phyloP scores from a whole-genome alignment of 2,329 filamentous ascomycete genomes.

The Scedosporium aurantiacum region DNA sequence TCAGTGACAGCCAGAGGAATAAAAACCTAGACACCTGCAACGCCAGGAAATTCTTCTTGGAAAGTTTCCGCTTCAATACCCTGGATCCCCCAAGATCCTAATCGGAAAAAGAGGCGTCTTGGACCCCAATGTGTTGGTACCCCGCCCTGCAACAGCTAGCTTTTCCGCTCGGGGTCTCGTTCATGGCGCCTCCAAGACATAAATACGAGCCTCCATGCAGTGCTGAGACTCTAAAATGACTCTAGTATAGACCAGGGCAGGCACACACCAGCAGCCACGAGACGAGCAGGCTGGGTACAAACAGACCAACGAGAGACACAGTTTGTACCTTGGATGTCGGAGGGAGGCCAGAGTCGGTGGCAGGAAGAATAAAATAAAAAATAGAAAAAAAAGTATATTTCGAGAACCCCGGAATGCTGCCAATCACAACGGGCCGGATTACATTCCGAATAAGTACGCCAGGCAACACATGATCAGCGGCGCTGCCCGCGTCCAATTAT shows the following conservation, averaged over 20 bases:
- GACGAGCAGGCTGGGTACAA: not conserved
- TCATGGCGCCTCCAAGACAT: slow-evolving; percentile 7
- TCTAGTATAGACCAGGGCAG: not conserved
- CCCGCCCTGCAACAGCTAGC: too few species aligned
- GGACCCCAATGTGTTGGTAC: too few species aligned
- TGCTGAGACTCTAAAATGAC: not conserved
- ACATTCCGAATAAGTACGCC: not conserved
- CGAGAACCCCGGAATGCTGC: not conserved
- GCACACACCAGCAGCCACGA: not conserved
- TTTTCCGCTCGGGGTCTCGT: slow-evolving; percentile 9
- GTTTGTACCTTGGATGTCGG: not conserved
- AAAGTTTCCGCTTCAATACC: too few species aligned
- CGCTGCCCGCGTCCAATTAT: not conserved
- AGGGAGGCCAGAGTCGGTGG: too few species aligned
- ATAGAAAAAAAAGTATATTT: not conserved
- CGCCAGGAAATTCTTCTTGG: too few species aligned
- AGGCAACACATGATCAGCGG: not conserved
- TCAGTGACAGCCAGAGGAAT: too few species aligned
- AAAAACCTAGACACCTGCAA: too few species aligned
- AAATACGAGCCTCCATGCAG: not conserved
- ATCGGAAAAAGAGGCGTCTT: too few species aligned
- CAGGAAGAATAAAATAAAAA: not conserved
- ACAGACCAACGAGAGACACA: not conserved
- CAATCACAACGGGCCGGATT: not conserved
- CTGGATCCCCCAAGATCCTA: too few species aligned